Conservation (phyloP, 1,284 basidiomycete genomes). For the Neotropicomus parvogracilis region DNA sequence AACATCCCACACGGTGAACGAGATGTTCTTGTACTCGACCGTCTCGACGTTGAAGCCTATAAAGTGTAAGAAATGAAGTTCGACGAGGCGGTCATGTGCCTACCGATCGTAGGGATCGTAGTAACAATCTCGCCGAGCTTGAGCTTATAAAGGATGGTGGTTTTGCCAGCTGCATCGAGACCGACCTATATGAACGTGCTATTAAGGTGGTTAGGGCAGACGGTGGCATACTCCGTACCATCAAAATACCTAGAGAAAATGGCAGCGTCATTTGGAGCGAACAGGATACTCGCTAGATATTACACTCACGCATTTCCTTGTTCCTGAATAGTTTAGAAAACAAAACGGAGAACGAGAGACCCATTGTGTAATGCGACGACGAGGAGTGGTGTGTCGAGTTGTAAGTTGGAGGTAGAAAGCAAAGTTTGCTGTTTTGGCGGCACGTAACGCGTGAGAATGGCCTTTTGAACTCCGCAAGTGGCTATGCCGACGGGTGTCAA, state of each 20-base stretch:
- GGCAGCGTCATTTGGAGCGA: slow-evolving; percentile 38
- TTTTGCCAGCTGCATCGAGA: slow-evolving; percentile 97
- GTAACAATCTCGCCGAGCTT: slow-evolving; percentile 99
- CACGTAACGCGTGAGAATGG: slow-evolving; percentile 32
- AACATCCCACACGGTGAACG: slow-evolving; percentile 89
- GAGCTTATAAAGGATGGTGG: slow-evolving; percentile 97
- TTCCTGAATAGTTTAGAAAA: slow-evolving; percentile 93
- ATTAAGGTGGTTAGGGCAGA: slow-evolving; percentile 10
- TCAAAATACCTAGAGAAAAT: slow-evolving; percentile 61
- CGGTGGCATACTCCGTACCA: slow-evolving; percentile 42
- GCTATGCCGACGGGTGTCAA: slow-evolving; percentile 9
- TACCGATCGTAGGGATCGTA: slow-evolving; percentile 98
- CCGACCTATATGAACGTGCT: slow-evolving; percentile 60
- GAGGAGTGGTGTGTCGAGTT: slow-evolving; percentile 35
- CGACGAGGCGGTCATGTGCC: slow-evolving; percentile 35
- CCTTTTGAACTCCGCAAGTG: slow-evolving; percentile 36
- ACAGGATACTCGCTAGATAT: slow-evolving; percentile 25
- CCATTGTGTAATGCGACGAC: slow-evolving; percentile 56
- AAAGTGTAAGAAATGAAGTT: slow-evolving; percentile 23
- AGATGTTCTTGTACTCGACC: slow-evolving; percentile 90
- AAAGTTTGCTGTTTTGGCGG: slow-evolving; percentile 37
- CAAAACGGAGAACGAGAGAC: slow-evolving; percentile 80
- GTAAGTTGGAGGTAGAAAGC: slow-evolving; percentile 35
- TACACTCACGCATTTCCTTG: slow-evolving; percentile 95
- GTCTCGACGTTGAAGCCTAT: slow-evolving; percentile 98